Base-by-base conservation (phyloP, 768 basidiomycete genomes). In the Termitomyces bulborhizus region DNA sequence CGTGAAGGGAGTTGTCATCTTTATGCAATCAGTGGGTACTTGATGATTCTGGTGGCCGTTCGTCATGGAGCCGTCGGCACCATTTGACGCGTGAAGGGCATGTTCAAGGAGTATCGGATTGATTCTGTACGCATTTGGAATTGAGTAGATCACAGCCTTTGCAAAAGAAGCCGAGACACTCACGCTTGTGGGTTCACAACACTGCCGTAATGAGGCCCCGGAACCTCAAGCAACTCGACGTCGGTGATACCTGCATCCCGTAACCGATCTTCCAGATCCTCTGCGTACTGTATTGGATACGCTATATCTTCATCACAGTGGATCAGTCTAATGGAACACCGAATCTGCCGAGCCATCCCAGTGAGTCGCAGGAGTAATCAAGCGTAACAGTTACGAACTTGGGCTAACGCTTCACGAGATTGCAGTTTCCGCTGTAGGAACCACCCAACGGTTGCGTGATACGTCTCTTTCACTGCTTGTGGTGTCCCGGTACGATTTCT, bases 301-400 rank as follows among this genome's bases (percentile, higher is more conserved):
- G 64, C 65, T 55, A 70, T 63, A 50, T 69, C 68, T 48, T 65
- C 62, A 11, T 59, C 41, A 40, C 65, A 63, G 45, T 66, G 63
- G 34, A 67, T 60, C 7, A 68, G 45, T 27, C 59, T 57, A 26
- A 68, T 57, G 27, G 66, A 66, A 46, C 58, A 63, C n/a, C 42
- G 47, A 11, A 67, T 58, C 57, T 60, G 51, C 4, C 27, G 42
- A 34, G 36, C 6, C n/a, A 45, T 24, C 34, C 34, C 3, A 13
- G 34, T 34, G 34, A 34, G 34, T 34, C 34, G 34, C 9, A 32
- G 31, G 8, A 32, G 31, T 32, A 32, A 32, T 32, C 8, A 32
- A 32, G 8, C 31, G 8, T 32, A 9, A 32, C 31, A 27, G 46
- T 24, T 3, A 27, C 51, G 6, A 34, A 63, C 63, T 54, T 58